phyloP scores from a whole-genome alignment of 2,329 filamentous ascomycete species.

The Penicillium brasilianum region DNA sequence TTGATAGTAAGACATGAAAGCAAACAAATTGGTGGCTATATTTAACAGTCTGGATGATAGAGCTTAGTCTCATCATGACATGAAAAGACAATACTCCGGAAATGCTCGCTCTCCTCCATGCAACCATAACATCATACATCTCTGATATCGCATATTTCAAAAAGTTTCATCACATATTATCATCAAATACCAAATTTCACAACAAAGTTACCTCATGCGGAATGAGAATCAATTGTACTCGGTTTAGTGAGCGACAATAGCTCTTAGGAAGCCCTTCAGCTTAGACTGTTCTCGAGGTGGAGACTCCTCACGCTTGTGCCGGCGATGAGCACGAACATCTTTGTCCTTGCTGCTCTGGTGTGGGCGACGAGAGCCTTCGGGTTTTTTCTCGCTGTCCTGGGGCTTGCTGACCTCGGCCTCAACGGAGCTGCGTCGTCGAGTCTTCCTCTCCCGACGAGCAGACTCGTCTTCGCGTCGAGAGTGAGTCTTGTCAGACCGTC shows the following conservation, averaged over 20 bases:
- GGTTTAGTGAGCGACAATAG: conserved; percentile 37
- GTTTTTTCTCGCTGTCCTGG: conserved; percentile 19
- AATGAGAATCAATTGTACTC: conserved; percentile 14
- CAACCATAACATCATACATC: conserved; percentile 19
- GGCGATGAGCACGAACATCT: conserved; percentile 31
- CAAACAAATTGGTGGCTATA: neutral
- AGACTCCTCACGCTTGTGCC: conserved; percentile 37
- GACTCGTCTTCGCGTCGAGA: conserved; percentile 39
- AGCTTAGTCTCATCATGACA: conserved; percentile 18
- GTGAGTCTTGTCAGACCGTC: conserved; percentile 33
- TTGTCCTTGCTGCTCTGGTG: conserved; percentile 28
- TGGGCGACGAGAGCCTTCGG: conserved; percentile 31
- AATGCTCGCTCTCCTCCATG: conserved; percentile 34
- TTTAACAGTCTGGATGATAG: conserved; percentile 20
- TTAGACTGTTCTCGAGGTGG: conserved; percentile 35
- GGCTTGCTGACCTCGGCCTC: conserved; percentile 27
- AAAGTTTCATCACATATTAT: conserved; percentile 8
- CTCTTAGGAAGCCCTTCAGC: conserved; percentile 38
- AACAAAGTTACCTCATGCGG: conserved; percentile 14
- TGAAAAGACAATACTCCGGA: conserved; percentile 27
- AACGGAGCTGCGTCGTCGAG: conserved; percentile 30
- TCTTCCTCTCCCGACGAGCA: conserved; percentile 30
- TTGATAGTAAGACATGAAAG: neutral
- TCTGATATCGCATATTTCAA: conserved; percentile 6
- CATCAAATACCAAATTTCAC: conserved; percentile 20